Evolutionary conservation across 2,329 filamentous ascomycete genomes (phyloP), one percentile per base, ranked within the genome.

Genomic region (Penicillium sp.): DNA sequence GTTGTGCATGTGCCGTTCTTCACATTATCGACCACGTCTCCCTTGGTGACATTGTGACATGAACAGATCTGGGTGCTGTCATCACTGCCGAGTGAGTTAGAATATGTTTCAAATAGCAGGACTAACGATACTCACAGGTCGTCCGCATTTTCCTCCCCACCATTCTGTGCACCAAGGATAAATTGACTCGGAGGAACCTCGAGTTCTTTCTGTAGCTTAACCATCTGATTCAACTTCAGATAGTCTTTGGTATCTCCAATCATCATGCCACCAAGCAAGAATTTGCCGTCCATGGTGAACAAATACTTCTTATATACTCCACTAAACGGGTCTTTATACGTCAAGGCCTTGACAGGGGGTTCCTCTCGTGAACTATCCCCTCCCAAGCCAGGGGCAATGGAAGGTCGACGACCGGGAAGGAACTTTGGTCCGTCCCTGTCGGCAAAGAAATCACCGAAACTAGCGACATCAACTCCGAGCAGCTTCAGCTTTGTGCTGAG

Each of bases 251-350:
- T 95, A 66, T 96, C 91, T 38, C 91, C 92, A 58, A 96, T 94
- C 90, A 96, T 96, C 90, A 96, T 96, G 4, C 91, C 92, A n/a
- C 91, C 91, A 0, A 96, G 83, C 1, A 96, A 78, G 65, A 93
- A 93, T 70, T 95, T 95, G 27, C 91, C 91, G 68, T 96, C 92
- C 67, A 86, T 78, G 0, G 91, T 95, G 67, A 96, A 96, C 12
- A 96, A 77, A 71, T 94, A 96, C 69, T 96, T 96, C 73, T 96
- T 96, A 77, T 96, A 96, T 1, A 96, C 85, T 46, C 90, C 86
- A 53, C 86, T 82, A 68, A 96, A 96, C 0, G 91, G 91, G 66
- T 96, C 91, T 59, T 88, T 91, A 76, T 96, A 96, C 0, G 88
- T 93, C 40, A 96, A 77, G 0, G 91, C 86, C 74, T 95, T 95